Evolutionary conservation across 2,329 filamentous ascomycete species (phyloP), one percentile per base, ranked within the genome.

Genomic region (Fusarium sp.): DNA sequence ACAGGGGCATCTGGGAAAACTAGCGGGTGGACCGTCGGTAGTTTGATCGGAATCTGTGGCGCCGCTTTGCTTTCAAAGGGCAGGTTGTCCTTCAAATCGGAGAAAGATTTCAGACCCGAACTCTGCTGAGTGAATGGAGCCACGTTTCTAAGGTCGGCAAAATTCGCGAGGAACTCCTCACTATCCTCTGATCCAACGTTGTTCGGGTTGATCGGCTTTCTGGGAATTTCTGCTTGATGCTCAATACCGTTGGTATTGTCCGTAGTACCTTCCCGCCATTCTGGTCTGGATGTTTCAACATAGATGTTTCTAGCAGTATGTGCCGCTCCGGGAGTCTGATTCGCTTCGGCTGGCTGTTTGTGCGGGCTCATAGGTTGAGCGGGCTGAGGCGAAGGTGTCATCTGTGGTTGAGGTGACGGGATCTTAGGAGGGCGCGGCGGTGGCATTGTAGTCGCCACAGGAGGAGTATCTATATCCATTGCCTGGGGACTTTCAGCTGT

Each of bases 391-490:
- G 69, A 53, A 42, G 60, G 57, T 8, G 56, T 69, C 3, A 51
- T 25, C 23, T 62, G 68, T 26, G 55, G 57, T 10, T 60, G 67
- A 19, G 62, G 64, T 16, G 69, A 72, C 11, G 52, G 62, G 8
- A 70, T 42, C 48, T 70, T 70, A 3, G 67, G 67, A 30, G 67
- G 70, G 6, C 67, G 70, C 25, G 70, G 67, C 13, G 71, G 63
- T 41, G 71, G 71, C 43, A 58, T 58, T 3, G 68, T 59, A 14
- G 57, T 65, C 30, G 57, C 37, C 74, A 62, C 69, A 37, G 74
- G 78, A 52, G 87, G 86, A 7, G 85, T 83, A 71, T 91, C 89
- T 52, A 91, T 89, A 67, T 91, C 89, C 89, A 91, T 91, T 16
- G 88, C 87, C 60, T 85, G 86, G 4, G 87, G 85, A 66, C 85